phyloP scores from a whole-genome alignment of 2,329 filamentous ascomycete species.

The Pseudocercospora macadamiae region DNA sequence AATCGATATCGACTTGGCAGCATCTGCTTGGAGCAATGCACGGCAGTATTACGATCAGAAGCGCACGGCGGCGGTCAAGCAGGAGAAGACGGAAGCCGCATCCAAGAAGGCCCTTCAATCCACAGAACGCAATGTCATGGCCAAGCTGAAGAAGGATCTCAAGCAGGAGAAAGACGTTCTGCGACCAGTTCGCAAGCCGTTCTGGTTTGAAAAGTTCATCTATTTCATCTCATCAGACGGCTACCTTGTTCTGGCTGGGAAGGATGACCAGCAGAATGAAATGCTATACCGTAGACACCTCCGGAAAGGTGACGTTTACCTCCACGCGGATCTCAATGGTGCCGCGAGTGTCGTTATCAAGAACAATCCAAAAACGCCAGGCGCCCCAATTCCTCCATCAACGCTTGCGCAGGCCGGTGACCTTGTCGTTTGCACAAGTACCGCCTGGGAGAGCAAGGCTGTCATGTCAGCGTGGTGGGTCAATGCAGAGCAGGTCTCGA shows the following conservation, averaged over 20 bases:
- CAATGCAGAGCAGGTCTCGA: conserved; percentile 84
- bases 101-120: conserved; percentile 83
- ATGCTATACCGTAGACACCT: conserved; percentile 86
- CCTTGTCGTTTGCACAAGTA: conserved; percentile 80
- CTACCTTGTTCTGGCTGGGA: conserved; percentile 84
- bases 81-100: conserved; percentile 81
- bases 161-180: conserved; percentile 91
- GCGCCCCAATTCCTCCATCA: conserved; percentile 87
- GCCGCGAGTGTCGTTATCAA: conserved; percentile 87
- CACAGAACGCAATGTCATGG: conserved; percentile 83
- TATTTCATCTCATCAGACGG: conserved; percentile 97
- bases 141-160: conserved; percentile 81
- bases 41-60: conserved; percentile 90
- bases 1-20: conserved; percentile 81
- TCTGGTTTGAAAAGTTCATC: conserved; percentile 97
- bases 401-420: conserved; percentile 89
- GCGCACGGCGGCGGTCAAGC: conserved; percentile 79
- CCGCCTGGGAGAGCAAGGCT: conserved; percentile 94
- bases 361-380: conserved; percentile 75
- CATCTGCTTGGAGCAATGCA: conserved; percentile 88
- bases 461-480: conserved; percentile 98
- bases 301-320: conserved; percentile 86
- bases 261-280: conserved; percentile 87
- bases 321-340: conserved; percentile 85
- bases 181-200: conserved; percentile 76